Conservation (phyloP, 169 alveolate genomes). For the Sarcocystis neurona region DNA sequence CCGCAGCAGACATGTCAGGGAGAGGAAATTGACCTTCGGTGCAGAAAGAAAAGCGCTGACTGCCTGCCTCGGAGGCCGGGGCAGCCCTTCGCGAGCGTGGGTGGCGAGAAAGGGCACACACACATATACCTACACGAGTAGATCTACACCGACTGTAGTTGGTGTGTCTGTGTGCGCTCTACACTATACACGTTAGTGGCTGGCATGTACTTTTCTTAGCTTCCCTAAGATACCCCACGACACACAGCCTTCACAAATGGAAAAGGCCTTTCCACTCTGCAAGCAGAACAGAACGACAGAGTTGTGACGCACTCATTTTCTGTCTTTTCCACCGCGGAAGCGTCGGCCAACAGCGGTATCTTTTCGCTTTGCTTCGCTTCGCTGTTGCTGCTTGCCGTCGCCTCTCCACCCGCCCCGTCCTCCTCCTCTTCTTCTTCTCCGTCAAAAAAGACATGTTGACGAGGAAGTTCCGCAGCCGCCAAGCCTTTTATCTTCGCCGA, state of each 20-base stretch:
- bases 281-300: neutral
- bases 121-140: neutral
- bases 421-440: constrained; percentile 40
- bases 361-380: constrained; percentile 5
- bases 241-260: neutral
- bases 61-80: no score
- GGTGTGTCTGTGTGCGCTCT: neutral
- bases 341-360: neutral
- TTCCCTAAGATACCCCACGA: no score
- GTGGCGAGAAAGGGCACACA: neutral
- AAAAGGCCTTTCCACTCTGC: neutral
- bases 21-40: no score
- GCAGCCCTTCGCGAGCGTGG: no score
- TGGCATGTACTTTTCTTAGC: no score
- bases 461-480: constrained; percentile 37
- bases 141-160: neutral
- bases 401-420: neutral
- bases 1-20: no score
- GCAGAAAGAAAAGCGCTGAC: no score
- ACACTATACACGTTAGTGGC: no score
- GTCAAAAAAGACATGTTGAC: constrained; percentile 22
- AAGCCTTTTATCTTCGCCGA: constrained; percentile 66
- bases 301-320: neutral
- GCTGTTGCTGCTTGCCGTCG: constrained; percentile 24
- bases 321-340: neutral